These are phyloP conservation scores for Aureobasidium namibiae DNA, from an alignment of 2,329 filamentous ascomycete species.

Conservation along the genomic window DNA sequence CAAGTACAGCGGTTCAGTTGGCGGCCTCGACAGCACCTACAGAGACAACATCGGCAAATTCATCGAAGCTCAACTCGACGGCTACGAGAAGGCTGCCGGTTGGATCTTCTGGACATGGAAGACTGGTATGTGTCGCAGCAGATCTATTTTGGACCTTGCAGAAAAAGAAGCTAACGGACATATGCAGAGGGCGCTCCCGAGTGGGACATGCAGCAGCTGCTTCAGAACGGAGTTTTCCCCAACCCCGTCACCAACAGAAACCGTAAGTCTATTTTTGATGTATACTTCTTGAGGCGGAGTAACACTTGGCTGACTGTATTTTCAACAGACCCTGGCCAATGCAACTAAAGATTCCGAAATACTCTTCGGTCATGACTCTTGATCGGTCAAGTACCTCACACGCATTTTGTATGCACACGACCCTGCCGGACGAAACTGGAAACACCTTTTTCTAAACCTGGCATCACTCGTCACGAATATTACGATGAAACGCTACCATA, in stretches of 20 bases:
- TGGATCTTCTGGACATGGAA: slow-evolving; percentile 47
- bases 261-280: slow-evolving; percentile 16
- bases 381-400: neutral
- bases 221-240: slow-evolving; percentile 31
- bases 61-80: slow-evolving; percentile 41
- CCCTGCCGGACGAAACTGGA: neutral
- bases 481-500: neutral
- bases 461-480: neutral
- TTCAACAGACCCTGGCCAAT: slow-evolving; percentile 11
- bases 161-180: neutral
- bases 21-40: slow-evolving; percentile 32
- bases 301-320: neutral
- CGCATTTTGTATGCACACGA: neutral
- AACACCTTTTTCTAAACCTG: neutral
- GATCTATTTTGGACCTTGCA: neutral
- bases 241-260: slow-evolving; percentile 16
- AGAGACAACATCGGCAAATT: slow-evolving; percentile 36
- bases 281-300: neutral
- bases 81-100: slow-evolving; percentile 39
- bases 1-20: slow-evolving; percentile 37
- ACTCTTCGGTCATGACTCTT: neutral
- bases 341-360: neutral
- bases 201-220: slow-evolving; percentile 40
- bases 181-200: slow-evolving; percentile 36
- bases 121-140: slow-evolving; percentile 21